These are phyloP conservation scores for Aspergillus sojae DNA, from an alignment of 2,329 filamentous ascomycete species.

Conservation along the genomic window DNA sequence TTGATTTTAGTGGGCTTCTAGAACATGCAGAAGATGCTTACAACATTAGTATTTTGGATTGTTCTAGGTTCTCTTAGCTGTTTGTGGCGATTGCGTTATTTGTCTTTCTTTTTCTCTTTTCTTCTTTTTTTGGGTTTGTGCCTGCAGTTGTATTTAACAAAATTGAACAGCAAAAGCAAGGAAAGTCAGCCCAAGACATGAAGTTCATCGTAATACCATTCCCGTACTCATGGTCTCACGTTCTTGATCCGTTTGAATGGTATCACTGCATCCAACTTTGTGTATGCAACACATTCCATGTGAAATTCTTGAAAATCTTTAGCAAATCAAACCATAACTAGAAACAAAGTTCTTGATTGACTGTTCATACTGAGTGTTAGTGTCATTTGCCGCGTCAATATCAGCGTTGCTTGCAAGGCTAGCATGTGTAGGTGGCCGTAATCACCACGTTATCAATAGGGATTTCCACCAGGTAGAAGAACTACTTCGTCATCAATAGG, in stretches of 20 bases:
- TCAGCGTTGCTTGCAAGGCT: not conserved
- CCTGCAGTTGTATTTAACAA: not conserved
- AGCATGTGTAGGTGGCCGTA: not conserved
- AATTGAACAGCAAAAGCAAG: not conserved
- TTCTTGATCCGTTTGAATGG: not conserved
- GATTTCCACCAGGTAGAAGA: not conserved
- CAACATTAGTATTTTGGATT: not conserved
- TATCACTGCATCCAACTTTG: not conserved
- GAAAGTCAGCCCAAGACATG: not conserved
- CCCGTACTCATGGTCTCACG: not conserved
- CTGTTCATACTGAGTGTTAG: not conserved
- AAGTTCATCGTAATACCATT: not conserved
- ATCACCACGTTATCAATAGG: not conserved
- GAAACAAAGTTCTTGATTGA: not conserved
- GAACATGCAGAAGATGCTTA: not conserved
- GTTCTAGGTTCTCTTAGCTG: not conserved
- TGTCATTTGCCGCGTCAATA: not conserved
- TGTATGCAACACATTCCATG: not conserved
- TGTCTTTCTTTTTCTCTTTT: not conserved
- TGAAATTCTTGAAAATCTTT: not conserved
- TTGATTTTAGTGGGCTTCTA: slow-evolving; percentile 16
- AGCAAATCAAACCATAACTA: not conserved
- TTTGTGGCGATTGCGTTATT: too few relatives aligned
- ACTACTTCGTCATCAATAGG: slow-evolving; percentile 13
- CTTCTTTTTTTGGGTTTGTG: not conserved